Evolutionary conservation across 116 monocot genomes (phyloP), one percentile per base, ranked within the genome.

Genomic region (Trichopus zeylanicus): DNA sequence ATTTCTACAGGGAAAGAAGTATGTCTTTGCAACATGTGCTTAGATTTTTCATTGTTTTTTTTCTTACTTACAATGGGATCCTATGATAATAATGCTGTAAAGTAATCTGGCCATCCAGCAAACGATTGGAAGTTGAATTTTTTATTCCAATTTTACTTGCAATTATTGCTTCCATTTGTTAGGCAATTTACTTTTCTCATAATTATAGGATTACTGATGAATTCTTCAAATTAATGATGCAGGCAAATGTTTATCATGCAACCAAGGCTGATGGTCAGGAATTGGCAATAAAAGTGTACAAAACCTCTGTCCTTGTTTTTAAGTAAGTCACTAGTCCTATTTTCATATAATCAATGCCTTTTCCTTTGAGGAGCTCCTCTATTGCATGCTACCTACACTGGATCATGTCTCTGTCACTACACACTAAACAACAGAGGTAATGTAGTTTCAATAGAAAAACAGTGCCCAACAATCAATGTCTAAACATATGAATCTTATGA

Each of bases 241-340:
- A 92, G 98, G 98, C 91, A 63, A 98, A 98, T 88, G 98, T 98
- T 33, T 98, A 98, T 78, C 98, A 98, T 69, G 92, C 98, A 64
- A 91, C 92, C 30, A 81, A 75, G 76, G 59, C 55, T 63, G 85
- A 91, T 81, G 98, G 88, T 28, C 75, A 83, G 65, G 98, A 98
- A 76, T 64, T 91, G 21, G 98, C 98, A 65, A 85, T 98, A 39
- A 98, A 98, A 80, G 71, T 98, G 29, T 98, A 98, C 67, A 98
- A 91, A 73, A 91, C 92, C 54, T 98, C 98, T 64, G 81, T 98
- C 75, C 98, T 98, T 60, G 98, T 98, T 71, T 98, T 98, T 56
- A 98, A 92, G 98, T 92, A 82, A 79, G 86, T 63, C 3, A 38
- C 47, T 42, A 0, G 13, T 13, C 5, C 8, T 42, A 9, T 16